Conservation (phyloP, 768 basidiomycete species). For the Pholiota molesta region DNA sequence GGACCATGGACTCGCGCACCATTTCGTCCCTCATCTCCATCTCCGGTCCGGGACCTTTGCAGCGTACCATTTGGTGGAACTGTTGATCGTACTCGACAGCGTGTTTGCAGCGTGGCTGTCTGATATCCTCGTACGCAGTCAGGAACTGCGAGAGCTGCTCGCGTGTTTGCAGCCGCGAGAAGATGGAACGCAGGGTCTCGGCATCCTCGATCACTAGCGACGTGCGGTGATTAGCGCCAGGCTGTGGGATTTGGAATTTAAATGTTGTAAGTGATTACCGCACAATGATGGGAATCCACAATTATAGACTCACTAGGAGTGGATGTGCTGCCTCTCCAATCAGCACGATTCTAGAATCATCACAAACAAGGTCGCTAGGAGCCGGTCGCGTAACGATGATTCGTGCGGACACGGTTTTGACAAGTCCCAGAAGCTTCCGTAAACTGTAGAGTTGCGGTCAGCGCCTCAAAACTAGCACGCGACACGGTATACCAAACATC, state of each 20-base stretch:
- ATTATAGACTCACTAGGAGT: constrained; percentile 38
- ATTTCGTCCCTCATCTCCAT: constrained; percentile 48
- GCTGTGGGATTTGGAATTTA: constrained; percentile 34
- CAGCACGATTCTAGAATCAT: constrained; percentile 47
- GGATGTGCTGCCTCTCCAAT: constrained; percentile 69
- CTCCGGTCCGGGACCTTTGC: constrained; percentile 37
- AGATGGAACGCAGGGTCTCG: constrained; percentile 59
- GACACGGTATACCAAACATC: background rate
- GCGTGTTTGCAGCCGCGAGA: constrained; percentile 48
- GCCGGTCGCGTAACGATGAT: background rate
- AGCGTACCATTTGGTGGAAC: background rate
- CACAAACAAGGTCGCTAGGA: constrained; percentile 50
- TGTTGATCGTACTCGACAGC: background rate
- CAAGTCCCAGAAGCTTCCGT: background rate
- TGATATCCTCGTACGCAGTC: background rate
- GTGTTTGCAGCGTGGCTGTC: background rate
- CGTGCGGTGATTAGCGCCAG: constrained; percentile 53
- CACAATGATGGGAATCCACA: no score
- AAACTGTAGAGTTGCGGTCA: background rate
- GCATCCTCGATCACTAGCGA: constrained; percentile 65
- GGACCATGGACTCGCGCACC: constrained; percentile 37
- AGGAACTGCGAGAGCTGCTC: constrained; percentile 55
- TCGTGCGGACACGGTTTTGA: background rate
- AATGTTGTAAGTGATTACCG: background rate
- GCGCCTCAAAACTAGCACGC: background rate